Evolutionary conservation across 306 rosid genomes (phyloP).

Genomic region (Canavalia ensiformis): DNA sequence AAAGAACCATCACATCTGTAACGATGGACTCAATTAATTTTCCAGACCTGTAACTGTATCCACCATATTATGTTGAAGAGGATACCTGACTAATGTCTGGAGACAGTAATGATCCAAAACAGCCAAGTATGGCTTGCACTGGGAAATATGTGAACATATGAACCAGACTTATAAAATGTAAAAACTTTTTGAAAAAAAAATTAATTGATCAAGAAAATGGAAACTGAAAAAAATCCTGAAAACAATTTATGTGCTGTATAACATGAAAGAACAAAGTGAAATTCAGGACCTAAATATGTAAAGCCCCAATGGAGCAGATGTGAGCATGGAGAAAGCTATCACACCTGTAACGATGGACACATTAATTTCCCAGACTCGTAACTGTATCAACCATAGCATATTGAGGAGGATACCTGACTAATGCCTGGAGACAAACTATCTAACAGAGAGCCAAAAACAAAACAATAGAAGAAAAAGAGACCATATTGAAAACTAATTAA

Average conservation of each 20-base stretch:
- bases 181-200: not conserved
- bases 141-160: not conserved
- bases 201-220: not conserved
- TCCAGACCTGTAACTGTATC: constrained; percentile 60
- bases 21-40: constrained; percentile 52
- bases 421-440: constrained; percentile 53
- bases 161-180: not conserved
- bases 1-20: constrained; percentile 53
- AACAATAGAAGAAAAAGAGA: not conserved
- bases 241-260: not conserved
- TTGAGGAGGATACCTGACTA: constrained; percentile 69
- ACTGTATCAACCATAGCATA: constrained; percentile 51
- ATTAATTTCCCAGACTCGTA: constrained; percentile 57
- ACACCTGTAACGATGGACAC: constrained; percentile 59
- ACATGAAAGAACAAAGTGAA: not conserved
- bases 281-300: constrained; percentile 18
- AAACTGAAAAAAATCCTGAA: not conserved
- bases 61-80: constrained; percentile 38
- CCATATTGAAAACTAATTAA: not conserved
- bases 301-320: constrained; percentile 59
- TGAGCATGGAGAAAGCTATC: constrained; percentile 37
- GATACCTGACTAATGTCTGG: constrained; percentile 74
- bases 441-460: not conserved
- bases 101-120: not conserved
- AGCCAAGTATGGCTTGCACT: not conserved